These are phyloP conservation scores for Waltergamsia citrina DNA, from an alignment of 2,329 filamentous ascomycete species.

Conservation along the genomic window DNA sequence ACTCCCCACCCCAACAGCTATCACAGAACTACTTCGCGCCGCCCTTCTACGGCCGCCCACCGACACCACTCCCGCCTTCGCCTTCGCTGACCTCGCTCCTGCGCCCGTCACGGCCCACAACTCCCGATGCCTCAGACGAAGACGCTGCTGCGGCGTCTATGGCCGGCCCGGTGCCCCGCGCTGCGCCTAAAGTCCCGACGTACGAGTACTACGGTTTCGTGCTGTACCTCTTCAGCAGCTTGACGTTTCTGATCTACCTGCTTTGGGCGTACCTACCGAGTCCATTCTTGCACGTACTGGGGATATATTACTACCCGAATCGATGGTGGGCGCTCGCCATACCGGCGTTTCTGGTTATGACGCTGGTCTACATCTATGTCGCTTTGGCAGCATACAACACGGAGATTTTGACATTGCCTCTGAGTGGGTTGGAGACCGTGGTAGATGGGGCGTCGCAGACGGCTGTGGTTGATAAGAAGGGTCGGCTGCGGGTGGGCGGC, in stretches of 20 bases:
- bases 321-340: conserved; percentile 96
- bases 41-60: conserved; percentile 96
- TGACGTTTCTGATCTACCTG: conserved; percentile 65
- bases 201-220: conserved; percentile 99
- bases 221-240: conserved; percentile 79
- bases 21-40: conserved; percentile 56
- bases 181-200: conserved; percentile 89
- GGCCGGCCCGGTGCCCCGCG: conserved; percentile 60
- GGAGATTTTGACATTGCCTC: conserved; percentile 72
- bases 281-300: conserved; percentile 83
- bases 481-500: conserved; percentile 33
- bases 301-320: conserved; percentile 94
- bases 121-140: conserved; percentile 83
- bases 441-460: conserved; percentile 86
- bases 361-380: conserved; percentile 86
- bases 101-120: conserved; percentile 83
- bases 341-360: conserved; percentile 81
- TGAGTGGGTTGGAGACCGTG: conserved; percentile 76
- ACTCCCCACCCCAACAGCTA: conserved; percentile 31
- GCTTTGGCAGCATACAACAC: conserved; percentile 88
- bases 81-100: conserved; percentile 88
- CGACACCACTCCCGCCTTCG: conserved; percentile 84
- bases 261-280: conserved; percentile 87
- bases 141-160: conserved; percentile 34
- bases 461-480: conserved; percentile 68